Base-by-base conservation (phyloP, 192 early-diverging fungal genomes). In the Umbelopsis isabellina region DNA sequence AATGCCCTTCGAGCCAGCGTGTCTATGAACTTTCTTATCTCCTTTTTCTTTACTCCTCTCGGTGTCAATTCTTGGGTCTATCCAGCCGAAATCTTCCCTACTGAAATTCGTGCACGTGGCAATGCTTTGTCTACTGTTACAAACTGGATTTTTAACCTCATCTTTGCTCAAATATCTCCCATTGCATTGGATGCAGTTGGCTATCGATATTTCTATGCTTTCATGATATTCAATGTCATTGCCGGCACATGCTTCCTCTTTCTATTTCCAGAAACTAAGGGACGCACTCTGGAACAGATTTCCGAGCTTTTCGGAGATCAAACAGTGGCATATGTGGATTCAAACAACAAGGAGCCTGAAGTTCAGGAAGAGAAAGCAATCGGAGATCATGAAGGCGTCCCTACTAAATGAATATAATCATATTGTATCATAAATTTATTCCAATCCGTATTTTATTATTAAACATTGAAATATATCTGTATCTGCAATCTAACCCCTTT, bases 61-160 rank as follows among this genome's bases (percentile, higher is more conserved):
- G 92, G 92, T 3, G 89, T 92, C 27, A 85, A 90, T 13, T 87
- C 84, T 15, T 94, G 91, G 91, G 84, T 91, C 51, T 90, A 91
- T 66, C 85, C 91, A 49, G 79, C 87, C 16, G 92, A 94, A 75
- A 91, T 94, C 49, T 92, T 90, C 73, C 90, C 92, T 4, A 84
- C 91, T 50, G 85, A 84, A n/a, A 76, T 90, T 41, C 87, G 92
- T 25, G 84, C 89, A 44, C 91, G 92, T 77, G 91, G 86, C 30
- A 86, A 86, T 50, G 86, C 86, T n/a, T 55, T 90, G 1, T 83
- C 86, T 12, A 92, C 90, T 6, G 81, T 89, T n/a, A 83, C 91
- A 50, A 94, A 94, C 83, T 94, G 92, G 92, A 71, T 88, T 30
- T 88, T 84, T 75, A 92, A 91, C 80, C 82, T 86, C 68, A 67